Base-by-base conservation (phyloP, 495 filamentous ascomycete species). In the Aspergillus homomorphus region DNA sequence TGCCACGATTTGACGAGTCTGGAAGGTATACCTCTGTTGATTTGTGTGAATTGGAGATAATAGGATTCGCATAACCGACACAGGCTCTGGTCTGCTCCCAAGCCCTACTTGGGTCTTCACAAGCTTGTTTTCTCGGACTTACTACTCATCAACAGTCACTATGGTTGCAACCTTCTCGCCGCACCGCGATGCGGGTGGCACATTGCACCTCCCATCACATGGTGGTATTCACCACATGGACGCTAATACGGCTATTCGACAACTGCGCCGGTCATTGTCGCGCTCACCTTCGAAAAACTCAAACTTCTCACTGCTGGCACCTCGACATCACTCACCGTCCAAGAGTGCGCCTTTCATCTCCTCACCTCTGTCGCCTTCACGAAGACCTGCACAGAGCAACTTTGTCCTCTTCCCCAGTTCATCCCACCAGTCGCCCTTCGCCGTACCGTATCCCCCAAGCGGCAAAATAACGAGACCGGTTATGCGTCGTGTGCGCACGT, bases 221-320 rank as follows among this genome's bases (percentile, higher is more conserved):
- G 90, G 88, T 23, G 88, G 90, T 62, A 83, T 86, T 56, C 87
- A 89, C 63, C 85, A 87, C 75, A 87, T 90, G 63, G 89, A 92
- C 73, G 83, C 89, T 4, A 86, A 83, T 62, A 84, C 89, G 21
- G 84, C 89, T 16, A 87, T 95, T 52, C 80, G 87, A 61, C 86
- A 91, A 61, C 73, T 96, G 44, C 82, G 91, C 44, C 87, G 91
- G 62, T 95, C 92, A 20, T 77, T 96, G 48, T 95, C 90, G 24
- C 81, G 90, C 46, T 96, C 91, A 10, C 92, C 91, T 10, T 95
- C 92, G 9, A 95, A 91, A 68, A 80, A 78, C 43, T 80, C 83
- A 19, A 78, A 80, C 60, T 90, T 92, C 63, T 82, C 81, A 38
- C 70, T 92, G 23, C 74, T 84, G 45, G 77, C 82, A 24, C 74